Base-by-base conservation (phyloP, 768 basidiomycete genomes). In the Trametes cubensis region DNA sequence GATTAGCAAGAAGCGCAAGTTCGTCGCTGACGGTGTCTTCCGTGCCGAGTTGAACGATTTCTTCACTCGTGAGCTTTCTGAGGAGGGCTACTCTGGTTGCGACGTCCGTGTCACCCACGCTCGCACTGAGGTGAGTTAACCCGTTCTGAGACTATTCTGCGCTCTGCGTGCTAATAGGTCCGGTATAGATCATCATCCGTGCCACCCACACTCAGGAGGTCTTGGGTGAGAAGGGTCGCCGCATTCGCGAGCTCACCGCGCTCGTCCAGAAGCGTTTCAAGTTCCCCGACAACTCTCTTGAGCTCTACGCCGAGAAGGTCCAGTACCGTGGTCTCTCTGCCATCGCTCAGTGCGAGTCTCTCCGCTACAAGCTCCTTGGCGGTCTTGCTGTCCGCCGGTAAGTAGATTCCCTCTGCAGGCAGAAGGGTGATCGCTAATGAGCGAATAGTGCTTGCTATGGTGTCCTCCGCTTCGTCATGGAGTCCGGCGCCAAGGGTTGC, bases 381-480 rank as follows among this genome's bases (percentile, higher is more conserved):
- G 97, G 97, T 79, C 94, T 99, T 70, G 97, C 97, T 73, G 95
- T 98, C 74, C 91, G 97, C 76, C 89, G 96, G 95, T 93, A 75
- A 56, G 89, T 48, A 17, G 18, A 84, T 38, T 1, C 53, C 57
- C n/a, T 34, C 18, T 13, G 21, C 40, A 18, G 28, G 10, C 7
- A 17, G 38, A 26, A 26, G 11, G 46, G 4, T 40, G 34, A 48
- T 20, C 3, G 15, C 25, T 44, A 38, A 57, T 23, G 11, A 41
- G 11, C 25, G 7, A 7, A 38, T 67, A 94, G 93, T 73, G 94
- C 94, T 50, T 98, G 96, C 82, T 99, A 98, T 77, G 97, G 97
- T 89, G 97, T 99, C 72, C 94, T 99, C 73, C 94, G 97, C 73
- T 99, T 98, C 83, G 95, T 99, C 70, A 99, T 99, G 97, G 97